phyloP scores from a whole-genome alignment of 148 eudicot genomes.

The Heliosperma pusillum region DNA sequence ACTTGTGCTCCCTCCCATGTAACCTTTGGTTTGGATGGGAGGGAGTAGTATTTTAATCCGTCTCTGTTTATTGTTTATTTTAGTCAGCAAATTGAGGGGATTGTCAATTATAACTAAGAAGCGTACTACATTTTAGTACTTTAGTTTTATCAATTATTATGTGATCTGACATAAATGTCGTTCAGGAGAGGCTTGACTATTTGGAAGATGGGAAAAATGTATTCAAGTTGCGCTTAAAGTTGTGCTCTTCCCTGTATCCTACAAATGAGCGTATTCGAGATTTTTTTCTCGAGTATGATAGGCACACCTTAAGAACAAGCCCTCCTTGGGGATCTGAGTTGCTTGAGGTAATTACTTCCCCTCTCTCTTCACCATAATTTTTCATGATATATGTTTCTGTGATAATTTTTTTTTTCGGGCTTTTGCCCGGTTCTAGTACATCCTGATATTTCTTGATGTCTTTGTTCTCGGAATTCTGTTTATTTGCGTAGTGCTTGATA shows the following conservation, averaged over 20 bases:
- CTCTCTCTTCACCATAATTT: neutral
- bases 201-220: conserved; percentile 94
- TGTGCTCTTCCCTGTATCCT: conserved; percentile 92
- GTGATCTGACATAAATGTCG: conserved; percentile 16
- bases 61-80: too few species aligned
- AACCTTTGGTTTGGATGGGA: too few species aligned
- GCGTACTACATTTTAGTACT: neutral
- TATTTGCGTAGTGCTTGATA: neutral
- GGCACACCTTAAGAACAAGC: conserved; percentile 95
- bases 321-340: conserved; percentile 99
- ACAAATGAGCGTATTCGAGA: conserved; percentile 92
- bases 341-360: conserved; percentile 63
- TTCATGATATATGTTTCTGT: neutral
- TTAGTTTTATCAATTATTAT: neutral
- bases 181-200: conserved; percentile 88
- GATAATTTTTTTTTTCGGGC: neutral
- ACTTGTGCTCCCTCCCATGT: too few species aligned
- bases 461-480: neutral
- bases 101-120: too few species aligned
- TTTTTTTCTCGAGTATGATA: conserved; percentile 93
- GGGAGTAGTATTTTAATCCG: too few species aligned
- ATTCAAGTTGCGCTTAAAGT: conserved; percentile 72
- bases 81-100: too few species aligned
- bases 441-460: neutral
- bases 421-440: neutral